Conservation (phyloP, 768 basidiomycete genomes). For the Coprinopsis sp. region DNA sequence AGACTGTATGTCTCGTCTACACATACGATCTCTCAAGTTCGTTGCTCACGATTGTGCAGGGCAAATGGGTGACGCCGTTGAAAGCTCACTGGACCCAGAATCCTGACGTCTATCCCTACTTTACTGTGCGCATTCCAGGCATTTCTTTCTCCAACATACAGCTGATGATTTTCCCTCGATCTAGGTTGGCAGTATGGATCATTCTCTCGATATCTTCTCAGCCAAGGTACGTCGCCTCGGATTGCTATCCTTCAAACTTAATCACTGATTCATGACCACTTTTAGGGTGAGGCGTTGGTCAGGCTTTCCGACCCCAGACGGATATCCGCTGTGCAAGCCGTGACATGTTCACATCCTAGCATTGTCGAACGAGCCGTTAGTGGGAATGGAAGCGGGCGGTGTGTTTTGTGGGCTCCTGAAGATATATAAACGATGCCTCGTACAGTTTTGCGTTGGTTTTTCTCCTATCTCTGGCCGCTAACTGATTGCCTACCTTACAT, state of each 20-base stretch:
- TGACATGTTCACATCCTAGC: conserved; percentile 81
- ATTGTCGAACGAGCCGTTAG: conserved; percentile 70
- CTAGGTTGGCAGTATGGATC: conserved; percentile 77
- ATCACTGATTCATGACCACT: background rate
- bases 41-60: no score
- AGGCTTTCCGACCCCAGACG: conserved; percentile 51
- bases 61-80: conserved; percentile 76
- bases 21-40: no score
- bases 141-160: background rate
- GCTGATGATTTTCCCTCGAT: background rate
- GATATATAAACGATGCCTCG: conserved; percentile 13
- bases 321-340: conserved; percentile 85
- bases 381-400: conserved; percentile 76
- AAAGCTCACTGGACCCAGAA: conserved; percentile 77
- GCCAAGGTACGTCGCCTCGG: conserved; percentile 61
- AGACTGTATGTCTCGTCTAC: conserved; percentile 70
- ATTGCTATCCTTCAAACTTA: background rate
- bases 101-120: conserved; percentile 77
- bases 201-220: conserved; percentile 69
- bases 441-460: background rate
- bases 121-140: conserved; percentile 51
- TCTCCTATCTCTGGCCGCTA: background rate
- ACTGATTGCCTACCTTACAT: no score
- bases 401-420: conserved; percentile 69
- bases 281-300: conserved; percentile 65